A percentile compares a stretch with the other conserved stretches of the same genome.
These are phyloP conservation scores for Xylaria venustula DNA, from an alignment of 495 filamentous ascomycete genomes.

Conservation along the genomic window DNA sequence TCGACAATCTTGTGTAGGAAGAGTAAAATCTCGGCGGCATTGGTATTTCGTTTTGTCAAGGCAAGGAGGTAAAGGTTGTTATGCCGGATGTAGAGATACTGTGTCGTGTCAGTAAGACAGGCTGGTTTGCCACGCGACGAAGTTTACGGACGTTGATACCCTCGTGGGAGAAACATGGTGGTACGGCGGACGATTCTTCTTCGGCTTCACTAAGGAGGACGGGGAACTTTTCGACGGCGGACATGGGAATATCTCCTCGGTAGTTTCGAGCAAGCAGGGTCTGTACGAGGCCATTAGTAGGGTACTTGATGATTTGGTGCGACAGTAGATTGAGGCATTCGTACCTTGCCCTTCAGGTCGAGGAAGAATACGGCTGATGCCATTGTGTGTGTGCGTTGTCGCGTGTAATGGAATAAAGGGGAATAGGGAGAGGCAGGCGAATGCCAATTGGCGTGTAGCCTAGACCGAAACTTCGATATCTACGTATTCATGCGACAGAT, in stretches of 20 bases:
- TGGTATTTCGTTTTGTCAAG: slow-evolving; percentile 97
- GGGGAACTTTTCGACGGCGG: slow-evolving; percentile 97
- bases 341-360: slow-evolving; percentile 98
- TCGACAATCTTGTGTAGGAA: slow-evolving; percentile 98
- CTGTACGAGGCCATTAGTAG: slow-evolving; percentile 42
- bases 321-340: slow-evolving; percentile 12
- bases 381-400: slow-evolving; percentile 57
- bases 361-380: slow-evolving; percentile 98
- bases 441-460: slow-evolving; percentile 29
- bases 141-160: slow-evolving; percentile 81
- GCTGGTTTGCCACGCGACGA: neutral
- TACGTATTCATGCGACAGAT: slow-evolving; percentile 22
- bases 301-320: neutral
- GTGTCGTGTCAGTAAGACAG: neutral
- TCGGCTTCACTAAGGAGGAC: slow-evolving; percentile 96
- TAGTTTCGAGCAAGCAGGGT: slow-evolving; percentile 99
- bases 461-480: slow-evolving; percentile 11
- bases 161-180: slow-evolving; percentile 97
- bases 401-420: slow-evolving; percentile 13
- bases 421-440: slow-evolving; percentile 10
- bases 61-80: slow-evolving; percentile 99
- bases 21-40: slow-evolving; percentile 96
- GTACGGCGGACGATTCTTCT: slow-evolving; percentile 97
- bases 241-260: slow-evolving; percentile 98
- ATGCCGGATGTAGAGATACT: slow-evolving; percentile 99